phyloP scores from a whole-genome alignment of 2,329 filamentous ascomycete species.

The Cordyceps cicadae region DNA sequence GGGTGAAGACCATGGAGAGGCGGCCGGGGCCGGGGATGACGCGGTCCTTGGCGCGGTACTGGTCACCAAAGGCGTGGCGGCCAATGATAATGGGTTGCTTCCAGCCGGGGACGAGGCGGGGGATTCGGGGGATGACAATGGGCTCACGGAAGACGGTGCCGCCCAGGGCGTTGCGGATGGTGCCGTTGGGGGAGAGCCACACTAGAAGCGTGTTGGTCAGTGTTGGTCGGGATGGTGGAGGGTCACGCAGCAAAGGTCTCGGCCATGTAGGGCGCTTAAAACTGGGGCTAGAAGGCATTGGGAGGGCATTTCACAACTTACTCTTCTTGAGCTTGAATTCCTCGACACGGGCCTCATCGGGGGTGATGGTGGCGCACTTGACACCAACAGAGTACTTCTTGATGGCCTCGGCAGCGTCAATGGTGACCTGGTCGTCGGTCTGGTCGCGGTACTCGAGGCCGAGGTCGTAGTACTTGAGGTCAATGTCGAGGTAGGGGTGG shows the following conservation, averaged over 20 bases:
- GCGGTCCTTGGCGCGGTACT: slow-evolving; percentile 92
- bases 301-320: slow-evolving; percentile 35
- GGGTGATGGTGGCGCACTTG: slow-evolving; percentile 99
- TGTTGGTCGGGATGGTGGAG: background rate
- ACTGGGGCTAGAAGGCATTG: background rate
- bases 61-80: slow-evolving; percentile 95
- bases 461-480: slow-evolving; percentile 96
- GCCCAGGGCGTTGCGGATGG: slow-evolving; percentile 65
- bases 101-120: slow-evolving; percentile 92
- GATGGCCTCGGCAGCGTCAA: slow-evolving; percentile 93
- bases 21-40: slow-evolving; percentile 78
- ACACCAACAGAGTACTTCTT: slow-evolving; percentile 98
- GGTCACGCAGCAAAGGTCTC: background rate
- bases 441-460: slow-evolving; percentile 91
- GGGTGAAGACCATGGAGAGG: slow-evolving; percentile 91
- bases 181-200: slow-evolving; percentile 98
- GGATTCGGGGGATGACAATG: slow-evolving; percentile 90
- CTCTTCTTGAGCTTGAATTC: slow-evolving; percentile 99
- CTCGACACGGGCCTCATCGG: slow-evolving; percentile 90
- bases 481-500: slow-evolving; percentile 88
- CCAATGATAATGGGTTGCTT: slow-evolving; percentile 99
- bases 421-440: slow-evolving; percentile 92
- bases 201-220: slow-evolving; percentile 41
- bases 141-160: slow-evolving; percentile 99
- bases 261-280: background rate